These are phyloP conservation scores for Pseudocercospora fuligena DNA, from an alignment of 2,329 filamentous ascomycete genomes.

Conservation along the genomic window DNA sequence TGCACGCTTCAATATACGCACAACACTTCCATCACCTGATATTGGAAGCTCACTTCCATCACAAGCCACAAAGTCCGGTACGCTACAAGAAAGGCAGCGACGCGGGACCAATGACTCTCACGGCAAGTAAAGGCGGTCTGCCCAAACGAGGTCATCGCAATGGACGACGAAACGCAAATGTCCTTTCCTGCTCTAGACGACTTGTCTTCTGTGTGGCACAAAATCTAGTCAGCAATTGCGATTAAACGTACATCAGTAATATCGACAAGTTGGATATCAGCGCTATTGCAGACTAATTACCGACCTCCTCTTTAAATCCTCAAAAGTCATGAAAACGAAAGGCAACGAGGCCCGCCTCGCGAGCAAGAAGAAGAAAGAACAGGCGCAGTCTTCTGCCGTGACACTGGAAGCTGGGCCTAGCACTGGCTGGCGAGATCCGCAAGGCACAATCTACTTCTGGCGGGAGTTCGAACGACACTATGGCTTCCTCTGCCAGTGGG, in stretches of 20 bases:
- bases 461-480: conserved; percentile 48
- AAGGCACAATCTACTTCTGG: conserved; percentile 42
- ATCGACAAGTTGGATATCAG: neutral
- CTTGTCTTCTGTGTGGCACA: too few relatives aligned
- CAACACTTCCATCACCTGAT: too few relatives aligned
- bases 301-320: neutral
- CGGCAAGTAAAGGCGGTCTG: too few relatives aligned
- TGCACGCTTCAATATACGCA: too few relatives aligned
- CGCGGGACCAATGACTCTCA: neutral
- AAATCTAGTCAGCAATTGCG: too few relatives aligned
- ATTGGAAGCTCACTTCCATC: too few relatives aligned
- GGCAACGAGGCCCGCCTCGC: neutral
- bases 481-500: conserved; percentile 68
- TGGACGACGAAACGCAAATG: too few relatives aligned
- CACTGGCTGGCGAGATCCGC: neutral
- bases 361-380: neutral
- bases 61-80: neutral
- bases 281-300: neutral
- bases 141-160: too few relatives aligned
- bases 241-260: neutral
- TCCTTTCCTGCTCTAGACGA: too few relatives aligned
- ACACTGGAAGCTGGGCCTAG: neutral
- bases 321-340: neutral
- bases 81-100: neutral
- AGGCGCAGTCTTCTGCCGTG: neutral